Evolutionary conservation across 2,329 filamentous ascomycete species (phyloP).

Genomic region (Fusarium sp.): DNA sequence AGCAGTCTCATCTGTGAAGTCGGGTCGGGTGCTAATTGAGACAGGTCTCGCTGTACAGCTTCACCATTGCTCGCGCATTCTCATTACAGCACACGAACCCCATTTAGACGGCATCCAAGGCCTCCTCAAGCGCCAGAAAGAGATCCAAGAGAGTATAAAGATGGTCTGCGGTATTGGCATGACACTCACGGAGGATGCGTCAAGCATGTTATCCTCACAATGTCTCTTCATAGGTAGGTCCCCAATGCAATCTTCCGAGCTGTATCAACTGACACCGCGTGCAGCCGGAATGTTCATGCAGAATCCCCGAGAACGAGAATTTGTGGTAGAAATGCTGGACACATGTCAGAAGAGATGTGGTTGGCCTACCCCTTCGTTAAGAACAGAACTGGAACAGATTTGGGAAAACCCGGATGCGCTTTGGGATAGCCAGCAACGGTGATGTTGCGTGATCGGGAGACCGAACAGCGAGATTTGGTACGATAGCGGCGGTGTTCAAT

Average conservation of each 20-base stretch:
- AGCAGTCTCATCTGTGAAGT: accelerated
- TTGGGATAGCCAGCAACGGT: not conserved
- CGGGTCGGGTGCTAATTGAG: not conserved
- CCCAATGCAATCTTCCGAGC: accelerated
- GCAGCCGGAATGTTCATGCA: conserved; percentile 36
- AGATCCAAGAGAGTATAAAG: conserved; percentile 36
- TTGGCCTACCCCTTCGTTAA: conserved; percentile 37
- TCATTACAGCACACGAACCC: conserved; percentile 50
- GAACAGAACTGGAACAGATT: conserved; percentile 34
- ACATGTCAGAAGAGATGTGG: conserved; percentile 35
- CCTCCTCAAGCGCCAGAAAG: conserved; percentile 50
- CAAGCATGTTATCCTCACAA: conserved; percentile 56
- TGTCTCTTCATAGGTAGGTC: conserved; percentile 49
- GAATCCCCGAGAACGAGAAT: conserved; percentile 14
- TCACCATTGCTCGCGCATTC: conserved; percentile 31
- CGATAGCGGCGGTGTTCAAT: too few relatives aligned
- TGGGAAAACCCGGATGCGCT: conserved; percentile 22
- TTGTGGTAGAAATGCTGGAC: conserved; percentile 35
- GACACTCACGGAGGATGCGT: conserved; percentile 54
- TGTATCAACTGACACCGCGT: accelerated
- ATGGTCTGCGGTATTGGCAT: conserved; percentile 61
- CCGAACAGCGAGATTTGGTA: not conserved
- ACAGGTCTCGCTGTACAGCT: conserved; percentile 29
- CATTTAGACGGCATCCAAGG: conserved; percentile 51
- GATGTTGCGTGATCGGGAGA: not conserved